Evolutionary conservation across 2,329 filamentous ascomycete genomes (phyloP).

Genomic region (Catunica adiposa): DNA sequence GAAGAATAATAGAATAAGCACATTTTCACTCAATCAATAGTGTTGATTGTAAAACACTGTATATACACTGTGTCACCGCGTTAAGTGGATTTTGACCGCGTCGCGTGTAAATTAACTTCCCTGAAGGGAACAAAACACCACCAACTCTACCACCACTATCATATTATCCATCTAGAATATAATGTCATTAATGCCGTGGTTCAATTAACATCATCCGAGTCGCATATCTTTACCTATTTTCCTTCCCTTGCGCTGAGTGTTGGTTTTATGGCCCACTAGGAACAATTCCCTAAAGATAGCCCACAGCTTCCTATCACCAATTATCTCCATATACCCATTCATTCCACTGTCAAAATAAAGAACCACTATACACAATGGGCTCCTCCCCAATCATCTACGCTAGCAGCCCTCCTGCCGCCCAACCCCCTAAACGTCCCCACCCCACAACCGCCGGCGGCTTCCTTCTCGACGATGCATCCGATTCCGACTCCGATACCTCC

Average conservation of each 20-base stretch:
- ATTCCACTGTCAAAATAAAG: no score
- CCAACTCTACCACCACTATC: no score
- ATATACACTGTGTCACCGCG: not conserved
- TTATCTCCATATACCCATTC: no score
- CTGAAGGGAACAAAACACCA: not conserved
- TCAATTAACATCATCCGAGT: no score
- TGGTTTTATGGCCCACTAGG: no score
- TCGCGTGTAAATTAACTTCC: not conserved
- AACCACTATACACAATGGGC: not conserved
- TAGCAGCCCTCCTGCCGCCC: conserved; percentile 13
- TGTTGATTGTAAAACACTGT: not conserved
- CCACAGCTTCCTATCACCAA: no score
- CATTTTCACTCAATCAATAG: not conserved
- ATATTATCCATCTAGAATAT: no score
- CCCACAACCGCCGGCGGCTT: conserved; percentile 14
- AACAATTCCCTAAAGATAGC: no score
- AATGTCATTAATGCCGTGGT: no score
- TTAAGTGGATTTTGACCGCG: conserved; percentile 10
- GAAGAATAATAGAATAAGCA: no score
- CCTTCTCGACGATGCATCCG: conserved; percentile 14
- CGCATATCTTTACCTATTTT: no score
- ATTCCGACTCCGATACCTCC: conserved; percentile 10
- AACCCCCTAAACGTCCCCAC: conserved; percentile 13
- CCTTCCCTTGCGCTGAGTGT: no score
- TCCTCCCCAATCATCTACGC: conserved; percentile 15